These are phyloP conservation scores for Ogataea polymorpha DNA, from an alignment of 805 yeast species.

Conservation along the genomic window DNA sequence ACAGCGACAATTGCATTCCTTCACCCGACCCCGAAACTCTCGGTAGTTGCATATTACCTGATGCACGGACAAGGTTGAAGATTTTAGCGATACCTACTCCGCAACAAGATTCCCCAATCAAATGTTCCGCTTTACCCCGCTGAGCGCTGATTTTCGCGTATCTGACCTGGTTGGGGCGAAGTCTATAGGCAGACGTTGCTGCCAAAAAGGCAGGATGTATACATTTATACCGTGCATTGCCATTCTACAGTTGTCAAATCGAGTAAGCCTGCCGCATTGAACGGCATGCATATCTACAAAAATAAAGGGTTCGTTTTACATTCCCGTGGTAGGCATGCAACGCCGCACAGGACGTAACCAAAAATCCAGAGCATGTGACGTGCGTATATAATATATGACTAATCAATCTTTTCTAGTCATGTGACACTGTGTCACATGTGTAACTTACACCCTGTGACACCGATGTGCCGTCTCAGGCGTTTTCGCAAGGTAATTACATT, in stretches of 20 bases:
- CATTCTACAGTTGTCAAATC: background rate
- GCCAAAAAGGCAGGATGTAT: constrained; percentile 1
- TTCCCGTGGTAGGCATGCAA: constrained; percentile 1
- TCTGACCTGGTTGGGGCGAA: constrained; percentile 1
- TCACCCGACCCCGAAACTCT: too few species aligned
- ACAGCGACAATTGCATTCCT: too few species aligned
- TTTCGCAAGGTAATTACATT: constrained; percentile 1
- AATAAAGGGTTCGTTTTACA: background rate
- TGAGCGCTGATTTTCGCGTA: constrained; percentile 1
- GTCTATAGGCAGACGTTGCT: constrained; percentile 1
- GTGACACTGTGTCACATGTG: background rate
- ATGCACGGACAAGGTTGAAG: too few species aligned
- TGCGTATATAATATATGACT: constrained; percentile 1
- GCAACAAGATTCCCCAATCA: too few species aligned
- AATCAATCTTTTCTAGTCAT: background rate
- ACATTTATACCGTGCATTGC: constrained; percentile 1
- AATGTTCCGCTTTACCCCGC: too few species aligned
- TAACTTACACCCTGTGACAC: constrained; percentile 1
- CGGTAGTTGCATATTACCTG: too few species aligned
- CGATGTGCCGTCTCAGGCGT: constrained; percentile 1
- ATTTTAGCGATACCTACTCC: too few species aligned
- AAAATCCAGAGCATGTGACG: constrained; percentile 1
- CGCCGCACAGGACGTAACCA: constrained; percentile 1
- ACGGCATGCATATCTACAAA: constrained; percentile 1
- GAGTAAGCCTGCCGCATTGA: constrained; percentile 1